Percentiles rank a stretch among this genome's conserved stretches.
Evolutionary conservation across 75 land plant species (phyloP).

Genomic region (Picea sitchensis): DNA sequence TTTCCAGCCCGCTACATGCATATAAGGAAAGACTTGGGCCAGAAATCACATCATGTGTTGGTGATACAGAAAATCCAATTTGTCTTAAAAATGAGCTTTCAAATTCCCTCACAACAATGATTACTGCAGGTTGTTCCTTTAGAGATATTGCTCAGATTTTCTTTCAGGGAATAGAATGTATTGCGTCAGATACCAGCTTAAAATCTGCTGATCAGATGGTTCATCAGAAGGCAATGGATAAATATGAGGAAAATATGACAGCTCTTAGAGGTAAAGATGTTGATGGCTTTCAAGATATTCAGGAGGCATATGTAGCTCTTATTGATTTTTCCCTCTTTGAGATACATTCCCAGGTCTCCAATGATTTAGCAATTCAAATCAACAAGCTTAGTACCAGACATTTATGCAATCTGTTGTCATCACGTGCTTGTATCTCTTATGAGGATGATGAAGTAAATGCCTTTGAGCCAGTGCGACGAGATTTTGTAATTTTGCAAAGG

Average conservation of each 20-base stretch:
- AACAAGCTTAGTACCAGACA: neutral
- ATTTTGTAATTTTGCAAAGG: slow-evolving; percentile 7
- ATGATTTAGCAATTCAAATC: neutral
- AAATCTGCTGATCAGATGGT: neutral
- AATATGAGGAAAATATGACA: neutral
- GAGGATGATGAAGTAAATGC: neutral
- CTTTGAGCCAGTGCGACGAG: neutral
- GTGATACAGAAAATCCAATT: neutral
- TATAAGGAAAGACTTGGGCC: slow-evolving; percentile 11
- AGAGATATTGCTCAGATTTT: neutral
- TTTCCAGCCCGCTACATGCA: slow-evolving; percentile 52
- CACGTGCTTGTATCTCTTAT: neutral
- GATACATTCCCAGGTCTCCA: neutral
- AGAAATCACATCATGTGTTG: neutral
- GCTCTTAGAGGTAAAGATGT: neutral
- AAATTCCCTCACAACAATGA: slow-evolving; percentile 22
- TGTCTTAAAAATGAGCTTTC: neutral
- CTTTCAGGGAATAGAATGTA: too few species aligned
- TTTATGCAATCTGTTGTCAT: slow-evolving; percentile 1
- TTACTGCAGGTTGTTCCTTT: slow-evolving; percentile 28
- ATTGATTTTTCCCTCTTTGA: slow-evolving; percentile 12
- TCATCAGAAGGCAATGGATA: neutral
- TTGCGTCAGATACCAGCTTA: too few species aligned
- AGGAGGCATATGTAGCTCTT: slow-evolving; percentile 10
- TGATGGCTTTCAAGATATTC: neutral